Conservation (phyloP, 371 early-diverging fungal genomes). For the Mortierella sp. region DNA sequence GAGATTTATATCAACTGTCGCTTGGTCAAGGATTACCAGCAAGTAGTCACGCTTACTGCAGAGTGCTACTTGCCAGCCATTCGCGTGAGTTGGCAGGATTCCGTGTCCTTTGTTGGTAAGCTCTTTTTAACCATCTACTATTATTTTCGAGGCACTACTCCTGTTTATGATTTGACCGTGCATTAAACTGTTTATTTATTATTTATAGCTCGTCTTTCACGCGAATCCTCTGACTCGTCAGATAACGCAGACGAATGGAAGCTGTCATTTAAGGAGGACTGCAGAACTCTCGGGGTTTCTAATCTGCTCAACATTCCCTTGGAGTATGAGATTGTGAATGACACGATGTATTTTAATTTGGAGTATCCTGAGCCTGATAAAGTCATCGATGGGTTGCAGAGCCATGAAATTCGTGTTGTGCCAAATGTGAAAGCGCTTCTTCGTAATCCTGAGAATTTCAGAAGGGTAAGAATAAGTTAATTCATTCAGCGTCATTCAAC, state of each 20-base stretch:
- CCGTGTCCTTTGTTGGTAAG: slow-evolving; percentile 59
- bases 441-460: slow-evolving; percentile 65
- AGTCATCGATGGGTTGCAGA: slow-evolving; percentile 36
- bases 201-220: slow-evolving; percentile 32
- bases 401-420: slow-evolving; percentile 59
- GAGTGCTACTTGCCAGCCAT: slow-evolving; percentile 67
- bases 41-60: slow-evolving; percentile 69
- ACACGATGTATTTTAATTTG: slow-evolving; percentile 72
- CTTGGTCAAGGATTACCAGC: slow-evolving; percentile 83
- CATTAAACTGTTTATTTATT: neutral
- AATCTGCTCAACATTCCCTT: slow-evolving; percentile 65
- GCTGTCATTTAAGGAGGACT: slow-evolving; percentile 46
- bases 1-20: slow-evolving; percentile 81
- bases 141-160: neutral
- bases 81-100: slow-evolving; percentile 53
- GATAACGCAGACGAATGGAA: slow-evolving; percentile 52
- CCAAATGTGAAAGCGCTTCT: slow-evolving; percentile 65
- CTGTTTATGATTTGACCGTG: neutral
- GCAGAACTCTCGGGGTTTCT: slow-evolving; percentile 56
- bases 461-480: slow-evolving; percentile 57
- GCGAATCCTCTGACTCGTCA: slow-evolving; percentile 10
- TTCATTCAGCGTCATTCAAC: neutral
- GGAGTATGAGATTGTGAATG: slow-evolving; percentile 73
- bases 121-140: neutral
- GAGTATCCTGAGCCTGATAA: slow-evolving; percentile 60